Percentiles rank a stretch among this genome's conserved stretches.
Evolutionary conservation across 495 filamentous ascomycete species (phyloP).

Genomic region (Venustampulla echinocandica): DNA sequence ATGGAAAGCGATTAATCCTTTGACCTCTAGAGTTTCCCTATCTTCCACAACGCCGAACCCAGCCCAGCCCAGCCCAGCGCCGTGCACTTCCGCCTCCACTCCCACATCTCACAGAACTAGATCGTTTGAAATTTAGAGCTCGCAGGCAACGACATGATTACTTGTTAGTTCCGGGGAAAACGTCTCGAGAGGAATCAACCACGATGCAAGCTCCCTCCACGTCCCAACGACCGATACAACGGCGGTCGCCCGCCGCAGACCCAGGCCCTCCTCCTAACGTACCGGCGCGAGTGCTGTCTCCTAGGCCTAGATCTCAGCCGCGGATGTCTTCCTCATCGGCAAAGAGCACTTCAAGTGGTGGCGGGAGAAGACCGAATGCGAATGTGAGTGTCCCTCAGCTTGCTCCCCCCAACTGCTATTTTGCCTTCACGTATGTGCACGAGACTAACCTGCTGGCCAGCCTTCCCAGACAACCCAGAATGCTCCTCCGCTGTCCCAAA

Average conservation of each 20-base stretch:
- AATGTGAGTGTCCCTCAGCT: conserved; percentile 36
- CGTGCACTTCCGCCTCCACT: too few species aligned
- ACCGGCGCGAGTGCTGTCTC: conserved; percentile 42
- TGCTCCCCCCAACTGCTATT: not conserved
- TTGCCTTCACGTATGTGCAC: too few species aligned
- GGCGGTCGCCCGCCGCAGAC: conserved; percentile 42
- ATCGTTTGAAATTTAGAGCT: too few species aligned
- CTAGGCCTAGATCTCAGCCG: conserved; percentile 30
- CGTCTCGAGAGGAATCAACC: not conserved
- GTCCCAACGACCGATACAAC: conserved; percentile 18
- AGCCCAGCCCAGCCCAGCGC: too few species aligned
- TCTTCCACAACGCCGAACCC: too few species aligned
- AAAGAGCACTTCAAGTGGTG: conserved; percentile 31
- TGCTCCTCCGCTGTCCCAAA: conserved; percentile 63
- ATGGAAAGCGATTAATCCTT: too few species aligned
- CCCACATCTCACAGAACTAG: too few species aligned
- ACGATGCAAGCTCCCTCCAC: conserved; percentile 18
- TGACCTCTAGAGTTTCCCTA: too few species aligned
- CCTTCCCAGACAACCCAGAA: conserved; percentile 32
- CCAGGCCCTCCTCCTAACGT: conserved; percentile 34
- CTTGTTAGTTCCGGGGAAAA: too few species aligned
- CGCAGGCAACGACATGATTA: too few species aligned
- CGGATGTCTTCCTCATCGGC: conserved; percentile 37
- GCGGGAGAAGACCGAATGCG: conserved; percentile 39
- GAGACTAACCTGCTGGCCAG: too few species aligned